Evolutionary conservation across 768 basidiomycete species (phyloP).

Genomic region (Tubosaeta sp.): DNA sequence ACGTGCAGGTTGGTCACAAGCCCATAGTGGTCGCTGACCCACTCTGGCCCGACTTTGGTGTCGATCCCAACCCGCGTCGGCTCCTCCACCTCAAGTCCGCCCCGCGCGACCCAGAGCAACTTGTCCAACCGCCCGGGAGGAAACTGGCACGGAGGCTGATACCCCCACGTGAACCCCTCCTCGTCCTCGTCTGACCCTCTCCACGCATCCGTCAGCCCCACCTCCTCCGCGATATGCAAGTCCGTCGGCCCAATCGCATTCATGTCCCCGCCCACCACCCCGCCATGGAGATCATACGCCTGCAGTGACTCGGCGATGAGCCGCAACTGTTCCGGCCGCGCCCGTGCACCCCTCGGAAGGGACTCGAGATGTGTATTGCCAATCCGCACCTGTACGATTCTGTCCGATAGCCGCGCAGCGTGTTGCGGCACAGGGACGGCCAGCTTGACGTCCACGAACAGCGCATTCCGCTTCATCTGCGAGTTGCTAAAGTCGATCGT

Average conservation of each 20-base stretch:
- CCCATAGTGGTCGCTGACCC: constrained; percentile 70
- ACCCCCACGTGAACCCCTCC: constrained; percentile 64
- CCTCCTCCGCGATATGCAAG: constrained; percentile 34
- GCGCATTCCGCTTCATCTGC: constrained; percentile 47
- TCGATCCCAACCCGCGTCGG: constrained; percentile 56
- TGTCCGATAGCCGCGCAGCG: constrained; percentile 30
- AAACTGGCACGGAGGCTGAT: constrained; percentile 45
- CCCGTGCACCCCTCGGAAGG: constrained; percentile 42
- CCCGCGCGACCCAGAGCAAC: constrained; percentile 51
- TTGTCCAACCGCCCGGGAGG: constrained; percentile 63
- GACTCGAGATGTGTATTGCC: constrained; percentile 78
- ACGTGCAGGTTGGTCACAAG: constrained; percentile 40
- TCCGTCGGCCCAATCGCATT: constrained; percentile 56
- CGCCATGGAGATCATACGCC: constrained; percentile 46
- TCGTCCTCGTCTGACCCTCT: constrained; percentile 39
- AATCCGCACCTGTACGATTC: constrained; percentile 49
- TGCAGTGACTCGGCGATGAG: constrained; percentile 49
- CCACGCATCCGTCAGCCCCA: constrained; percentile 62
- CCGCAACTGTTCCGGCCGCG: constrained; percentile 46
- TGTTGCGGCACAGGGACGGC: constrained; percentile 31
- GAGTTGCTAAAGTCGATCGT: constrained; percentile 53
- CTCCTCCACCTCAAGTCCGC: constrained; percentile 48
- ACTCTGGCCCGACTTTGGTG: constrained; percentile 41
- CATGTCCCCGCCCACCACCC: constrained; percentile 70
- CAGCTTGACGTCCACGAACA: constrained; percentile 55